Evolutionary conservation across 345 rosid genomes (phyloP), one percentile per base, ranked within the genome.

Genomic region (Turritis glabra): DNA sequence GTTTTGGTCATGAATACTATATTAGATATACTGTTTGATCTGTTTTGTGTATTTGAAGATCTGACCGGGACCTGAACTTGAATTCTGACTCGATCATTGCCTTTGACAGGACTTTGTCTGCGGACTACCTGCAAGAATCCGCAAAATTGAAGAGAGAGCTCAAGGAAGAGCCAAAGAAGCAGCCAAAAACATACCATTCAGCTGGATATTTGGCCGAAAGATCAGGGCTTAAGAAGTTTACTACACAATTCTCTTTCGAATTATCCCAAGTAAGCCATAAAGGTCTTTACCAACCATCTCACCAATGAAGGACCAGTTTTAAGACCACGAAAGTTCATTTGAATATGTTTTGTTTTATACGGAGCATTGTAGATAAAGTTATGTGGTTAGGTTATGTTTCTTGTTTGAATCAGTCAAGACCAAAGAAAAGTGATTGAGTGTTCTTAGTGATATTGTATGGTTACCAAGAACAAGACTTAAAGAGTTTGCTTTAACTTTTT

Each of bases 101-200:
- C 22, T 57, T 77, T 54, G 27, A 54, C 69, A 72, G 77, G 77
- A 72, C 37, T 88, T 81, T 54, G 93, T 88, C 4, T 88, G 90
- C 11, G 71, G 86, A 48, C 69, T 88, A 33, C 86, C 93, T 30
- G 72, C 80, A 7, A 83, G 89, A 77, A 86, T 88, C 57, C 75
- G 87, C 44, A 83, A 58, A 72, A 71, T 88, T 71, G 91, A 86
- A 72, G 93, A 88, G 80, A 80, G 91, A 70, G 85, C 91, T 60
- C 85, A 80, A 35, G 87, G 74, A 23, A 74, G 87, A 82, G 86
- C 85, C 15, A 86, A 88, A 72, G 75, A 87, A 77, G 76, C 81
- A 15, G 64, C 82, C 19, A 9, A 43, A 53, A 40, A 72, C 52
- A 33, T 78, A 44, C 86, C 89, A 62, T 85, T 88, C 79, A 88